Percentiles rank a stretch among this genome's conserved stretches.
Evolutionary conservation across 768 basidiomycete genomes (phyloP).

Genomic region (Cyclocybe cylindracea): DNA sequence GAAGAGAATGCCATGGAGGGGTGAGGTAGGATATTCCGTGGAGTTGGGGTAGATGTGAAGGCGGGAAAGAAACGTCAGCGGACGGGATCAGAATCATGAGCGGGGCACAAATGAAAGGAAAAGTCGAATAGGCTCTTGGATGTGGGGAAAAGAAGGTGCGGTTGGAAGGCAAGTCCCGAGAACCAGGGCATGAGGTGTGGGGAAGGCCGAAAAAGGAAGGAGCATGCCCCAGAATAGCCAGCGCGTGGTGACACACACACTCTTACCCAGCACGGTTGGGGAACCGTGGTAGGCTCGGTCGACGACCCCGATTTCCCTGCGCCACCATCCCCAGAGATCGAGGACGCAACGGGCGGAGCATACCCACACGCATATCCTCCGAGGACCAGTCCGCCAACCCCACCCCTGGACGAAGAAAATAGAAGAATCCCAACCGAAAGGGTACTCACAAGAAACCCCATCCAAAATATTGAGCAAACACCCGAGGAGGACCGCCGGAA

Average conservation of each 20-base stretch:
- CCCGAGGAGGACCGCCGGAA: slow-evolving; percentile 89
- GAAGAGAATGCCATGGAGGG: too few relatives aligned
- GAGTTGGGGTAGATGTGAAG: too few relatives aligned
- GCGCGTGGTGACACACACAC: background rate
- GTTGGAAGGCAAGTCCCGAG: background rate
- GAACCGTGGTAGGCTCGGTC: background rate
- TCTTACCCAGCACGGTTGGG: background rate
- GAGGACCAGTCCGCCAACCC: slow-evolving; percentile 1
- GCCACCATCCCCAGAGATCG: too few relatives aligned
- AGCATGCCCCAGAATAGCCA: slow-evolving; percentile 11
- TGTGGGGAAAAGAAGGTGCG: background rate
- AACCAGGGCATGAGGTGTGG: background rate
- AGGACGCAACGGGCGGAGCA: too few relatives aligned
- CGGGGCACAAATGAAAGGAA: too few relatives aligned
- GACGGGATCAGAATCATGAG: too few relatives aligned
- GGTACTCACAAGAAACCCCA: slow-evolving; percentile 80
- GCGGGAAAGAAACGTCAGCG: too few relatives aligned
- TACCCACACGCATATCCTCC: background rate
- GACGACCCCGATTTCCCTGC: background rate
- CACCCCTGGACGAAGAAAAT: background rate
- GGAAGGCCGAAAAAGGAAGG: slow-evolving; percentile 10
- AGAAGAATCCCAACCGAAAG: background rate
- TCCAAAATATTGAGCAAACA: slow-evolving; percentile 88
- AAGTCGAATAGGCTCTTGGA: too few relatives aligned
- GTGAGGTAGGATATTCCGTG: too few relatives aligned